These are phyloP conservation scores for Saksenaea vasiformis DNA, from an alignment of 371 early-diverging fungal genomes.

Conservation along the genomic window DNA sequence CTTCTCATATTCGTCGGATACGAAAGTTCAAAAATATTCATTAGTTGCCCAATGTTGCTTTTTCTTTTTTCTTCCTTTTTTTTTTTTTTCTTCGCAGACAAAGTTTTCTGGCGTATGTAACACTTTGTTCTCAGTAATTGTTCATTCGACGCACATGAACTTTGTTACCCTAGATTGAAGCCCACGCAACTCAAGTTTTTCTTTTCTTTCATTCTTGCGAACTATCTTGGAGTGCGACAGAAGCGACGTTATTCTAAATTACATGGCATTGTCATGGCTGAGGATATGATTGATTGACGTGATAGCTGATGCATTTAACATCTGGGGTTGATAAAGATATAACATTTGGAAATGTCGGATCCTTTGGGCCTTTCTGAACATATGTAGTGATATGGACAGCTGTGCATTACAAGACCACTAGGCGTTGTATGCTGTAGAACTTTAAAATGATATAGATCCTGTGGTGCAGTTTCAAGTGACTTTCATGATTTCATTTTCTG, in stretches of 20 bases:
- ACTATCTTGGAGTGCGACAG: not conserved
- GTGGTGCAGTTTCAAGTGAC: too few species aligned
- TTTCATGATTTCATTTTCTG: too few species aligned
- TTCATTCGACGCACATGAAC: not conserved
- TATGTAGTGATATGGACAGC: too few species aligned
- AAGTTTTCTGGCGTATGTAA: not conserved
- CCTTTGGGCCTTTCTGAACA: too few species aligned
- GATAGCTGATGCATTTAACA: too few species aligned
- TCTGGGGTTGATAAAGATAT: too few species aligned
- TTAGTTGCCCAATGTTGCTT: slow-evolving; percentile 2
- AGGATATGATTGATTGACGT: too few species aligned
- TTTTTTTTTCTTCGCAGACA: not conserved
- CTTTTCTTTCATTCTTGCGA: not conserved
- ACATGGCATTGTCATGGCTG: too few species aligned
- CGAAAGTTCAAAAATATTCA: not conserved
- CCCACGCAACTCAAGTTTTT: not conserved
- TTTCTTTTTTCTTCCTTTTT: not conserved
- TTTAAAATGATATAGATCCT: too few species aligned
- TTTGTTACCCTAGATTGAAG: not conserved
- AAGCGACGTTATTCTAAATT: not conserved
- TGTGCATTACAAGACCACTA: too few species aligned
- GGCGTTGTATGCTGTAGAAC: too few species aligned
- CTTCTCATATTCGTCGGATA: not conserved
- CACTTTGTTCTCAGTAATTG: not conserved
- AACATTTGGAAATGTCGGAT: too few species aligned